Percentiles rank a stretch among this genome's conserved stretches.
Conservation (phyloP, 257 asterid genomes). For the Nicotiana paniculata region DNA sequence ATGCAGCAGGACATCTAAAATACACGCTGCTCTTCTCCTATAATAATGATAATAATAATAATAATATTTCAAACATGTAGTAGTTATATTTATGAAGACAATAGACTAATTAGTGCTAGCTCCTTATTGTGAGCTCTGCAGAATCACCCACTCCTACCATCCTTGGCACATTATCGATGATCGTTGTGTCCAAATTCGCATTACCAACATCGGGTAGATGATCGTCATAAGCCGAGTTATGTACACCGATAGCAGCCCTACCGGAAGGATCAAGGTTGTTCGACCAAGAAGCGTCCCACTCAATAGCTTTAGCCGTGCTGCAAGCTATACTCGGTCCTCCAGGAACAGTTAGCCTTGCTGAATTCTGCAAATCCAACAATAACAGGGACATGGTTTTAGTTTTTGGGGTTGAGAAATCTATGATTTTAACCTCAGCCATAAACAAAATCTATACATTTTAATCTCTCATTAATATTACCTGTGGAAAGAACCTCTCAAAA, state of each 20-base stretch:
- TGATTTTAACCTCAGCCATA: too few species aligned
- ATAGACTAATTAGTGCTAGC: conserved; percentile 20
- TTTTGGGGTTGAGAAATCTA: not conserved
- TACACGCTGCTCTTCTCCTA: conserved; percentile 7
- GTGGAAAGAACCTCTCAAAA: conserved; percentile 93
- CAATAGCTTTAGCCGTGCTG: conserved; percentile 78
- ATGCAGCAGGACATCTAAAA: conserved; percentile 22
- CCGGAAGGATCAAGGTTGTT: conserved; percentile 87
- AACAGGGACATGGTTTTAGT: not conserved
- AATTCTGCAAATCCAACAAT: conserved; percentile 42
- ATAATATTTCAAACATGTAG: not conserved
- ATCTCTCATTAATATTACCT: conserved; percentile 34
- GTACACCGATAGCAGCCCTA: conserved; percentile 90
- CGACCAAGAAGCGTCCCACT: conserved; percentile 93
- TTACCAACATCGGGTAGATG: conserved; percentile 18
- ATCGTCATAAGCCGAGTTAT: conserved; percentile 62
- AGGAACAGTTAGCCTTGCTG: conserved; percentile 74
- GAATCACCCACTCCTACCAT: conserved; percentile 29
- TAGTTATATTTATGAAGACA: not conserved
- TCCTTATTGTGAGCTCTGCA: conserved; percentile 53
- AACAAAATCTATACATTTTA: too few species aligned
- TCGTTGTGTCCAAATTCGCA: conserved; percentile 29
- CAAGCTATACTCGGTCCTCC: conserved; percentile 95
- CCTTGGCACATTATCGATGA: conserved; percentile 31
- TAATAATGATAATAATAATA: not conserved